Evolutionary conservation across 2,329 filamentous ascomycete species (phyloP).

Genomic region (Coleophoma crateriformis): DNA sequence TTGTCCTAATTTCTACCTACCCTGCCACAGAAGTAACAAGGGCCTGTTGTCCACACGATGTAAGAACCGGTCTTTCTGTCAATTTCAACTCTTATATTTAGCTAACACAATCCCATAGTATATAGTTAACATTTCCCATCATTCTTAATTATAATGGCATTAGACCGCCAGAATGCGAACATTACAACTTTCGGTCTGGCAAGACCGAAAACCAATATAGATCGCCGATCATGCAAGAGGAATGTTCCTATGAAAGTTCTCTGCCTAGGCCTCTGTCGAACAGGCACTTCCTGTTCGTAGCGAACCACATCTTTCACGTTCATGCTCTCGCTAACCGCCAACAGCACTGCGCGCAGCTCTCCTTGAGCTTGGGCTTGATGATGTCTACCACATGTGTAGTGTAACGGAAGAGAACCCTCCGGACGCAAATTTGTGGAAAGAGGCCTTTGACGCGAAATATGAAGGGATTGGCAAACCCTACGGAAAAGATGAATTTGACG

Average conservation of each 20-base stretch:
- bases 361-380: constrained; percentile 17
- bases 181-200: background rate
- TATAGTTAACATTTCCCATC: background rate
- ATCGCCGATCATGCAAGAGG: constrained; percentile 2
- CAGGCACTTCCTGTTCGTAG: constrained; percentile 19
- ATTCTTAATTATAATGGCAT: background rate
- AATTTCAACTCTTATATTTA: background rate
- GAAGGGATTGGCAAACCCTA: constrained; percentile 20
- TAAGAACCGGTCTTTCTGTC: background rate
- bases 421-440: constrained; percentile 27
- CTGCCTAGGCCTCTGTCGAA: constrained; percentile 27
- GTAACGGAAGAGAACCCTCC: constrained; percentile 26
- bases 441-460: constrained; percentile 29
- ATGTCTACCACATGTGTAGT: constrained; percentile 10
- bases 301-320: background rate
- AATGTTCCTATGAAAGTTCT: constrained; percentile 26
- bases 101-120: background rate
- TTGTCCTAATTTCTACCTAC: background rate
- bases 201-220: constrained; percentile 2
- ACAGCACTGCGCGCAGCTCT: constrained; percentile 3
- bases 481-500: constrained; percentile 27
- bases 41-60: background rate
- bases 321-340: background rate
- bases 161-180: background rate
- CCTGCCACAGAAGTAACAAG: background rate